Base-by-base conservation (phyloP, 768 basidiomycete species). In the Heimioporus sp. region DNA sequence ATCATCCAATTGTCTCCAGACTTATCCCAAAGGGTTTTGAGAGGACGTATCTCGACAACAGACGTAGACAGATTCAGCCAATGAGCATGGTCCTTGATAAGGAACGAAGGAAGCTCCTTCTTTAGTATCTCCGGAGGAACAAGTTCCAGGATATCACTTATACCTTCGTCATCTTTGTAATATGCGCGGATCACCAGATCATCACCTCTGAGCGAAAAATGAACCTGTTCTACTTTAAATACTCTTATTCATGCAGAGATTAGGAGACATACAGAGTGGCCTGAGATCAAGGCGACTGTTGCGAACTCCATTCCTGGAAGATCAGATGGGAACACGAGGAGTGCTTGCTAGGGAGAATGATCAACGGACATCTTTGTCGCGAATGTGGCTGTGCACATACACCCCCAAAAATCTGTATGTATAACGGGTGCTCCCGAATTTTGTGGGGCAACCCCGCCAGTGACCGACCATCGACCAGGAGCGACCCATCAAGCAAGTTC, bases 21-120 rank as follows among this genome's bases (percentile, higher is more conserved):
- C 36, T 10, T 46, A 16, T 24, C 38, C 46, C 46, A 35, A 46
- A 2, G 48, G 28, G 6, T 28, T 28, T 28, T 39, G 57, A 12
- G 3, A 65, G 48, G 52, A 57, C 10, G 49, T 28, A 9, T 46
- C 39, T 49, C 11, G 34, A 34, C 21, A 20, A n/a, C 8, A 1
- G 19, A 20, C 0, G 46, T 56, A 10, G 38, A 12, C 2, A 63
- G 37, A 36, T 64, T 53, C 28, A 63, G 51, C 65, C 63, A 66
- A 42, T 64, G 65, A 36, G 46, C 53, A 21, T 56, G 57, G 10
- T 31, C 51, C 2, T 51, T 31, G 10, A 66, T 48, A 10, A 66
- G 44, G 5, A 39, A 30, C 1, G 11, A 20, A 1, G 66, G 65
- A 13, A 68, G 44, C 41, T 67, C 64, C 1, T 39, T 40, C 12